Evolutionary conservation across 345 rosid species (phyloP).

Genomic region (Syzygium jambos): DNA sequence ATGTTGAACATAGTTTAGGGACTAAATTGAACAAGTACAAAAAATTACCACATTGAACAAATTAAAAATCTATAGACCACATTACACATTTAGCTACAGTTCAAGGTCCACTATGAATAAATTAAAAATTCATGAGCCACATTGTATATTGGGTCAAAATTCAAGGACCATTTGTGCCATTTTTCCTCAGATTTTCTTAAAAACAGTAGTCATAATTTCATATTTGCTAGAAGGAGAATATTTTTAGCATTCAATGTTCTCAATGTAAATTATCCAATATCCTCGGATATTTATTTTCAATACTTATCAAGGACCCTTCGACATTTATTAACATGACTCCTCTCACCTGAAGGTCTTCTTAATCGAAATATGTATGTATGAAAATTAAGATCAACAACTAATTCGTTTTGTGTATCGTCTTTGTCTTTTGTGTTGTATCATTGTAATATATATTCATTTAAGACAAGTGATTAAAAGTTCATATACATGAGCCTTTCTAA

Average conservation of each 20-base stretch:
- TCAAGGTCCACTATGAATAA: too few species aligned
- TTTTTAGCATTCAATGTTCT: not conserved
- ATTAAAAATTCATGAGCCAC: too few species aligned
- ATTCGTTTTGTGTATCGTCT: not conserved
- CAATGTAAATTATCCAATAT: not conserved
- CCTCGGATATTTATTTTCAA: not conserved
- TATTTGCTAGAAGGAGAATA: too few species aligned
- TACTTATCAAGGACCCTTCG: not conserved
- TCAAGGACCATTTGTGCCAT: too few species aligned
- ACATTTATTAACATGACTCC: not conserved
- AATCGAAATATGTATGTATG: not conserved
- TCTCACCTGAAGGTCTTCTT: not conserved
- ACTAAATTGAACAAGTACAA: too few species aligned
- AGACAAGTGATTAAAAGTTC: not conserved
- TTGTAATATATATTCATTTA: too few species aligned
- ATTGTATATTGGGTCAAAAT: too few species aligned
- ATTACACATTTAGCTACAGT: too few species aligned
- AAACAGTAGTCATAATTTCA: too few species aligned
- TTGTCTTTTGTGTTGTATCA: not conserved
- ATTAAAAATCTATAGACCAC: too few species aligned
- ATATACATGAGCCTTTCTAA: not conserved
- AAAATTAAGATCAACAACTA: not conserved
- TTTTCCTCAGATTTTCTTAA: not conserved
- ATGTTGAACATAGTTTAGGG: too few species aligned
- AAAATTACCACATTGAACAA: too few species aligned